A percentile compares a stretch with the other conserved stretches of the same genome.
phyloP scores from a whole-genome alignment of 83 land plant genomes.

The Picea abies region DNA sequence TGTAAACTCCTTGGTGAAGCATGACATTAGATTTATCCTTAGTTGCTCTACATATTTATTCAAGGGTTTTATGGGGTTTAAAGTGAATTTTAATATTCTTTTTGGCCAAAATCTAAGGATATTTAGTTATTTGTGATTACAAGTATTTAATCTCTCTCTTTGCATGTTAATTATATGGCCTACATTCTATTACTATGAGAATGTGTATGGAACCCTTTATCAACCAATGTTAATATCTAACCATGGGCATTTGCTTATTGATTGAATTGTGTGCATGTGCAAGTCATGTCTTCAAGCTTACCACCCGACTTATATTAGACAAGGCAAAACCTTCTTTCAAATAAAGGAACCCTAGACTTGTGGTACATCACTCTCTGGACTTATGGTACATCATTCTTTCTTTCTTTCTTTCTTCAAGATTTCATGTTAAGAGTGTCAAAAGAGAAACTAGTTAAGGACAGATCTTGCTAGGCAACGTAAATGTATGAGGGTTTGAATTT shows the following conservation, averaged over 20 bases:
- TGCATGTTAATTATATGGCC: not conserved
- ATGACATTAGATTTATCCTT: too few relatives aligned
- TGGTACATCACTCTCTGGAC: constrained; percentile 37
- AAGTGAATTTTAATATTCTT: too few relatives aligned
- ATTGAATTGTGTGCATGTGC: not conserved
- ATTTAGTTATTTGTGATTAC: constrained; percentile 76
- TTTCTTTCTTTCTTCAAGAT: not conserved
- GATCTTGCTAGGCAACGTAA: not conserved
- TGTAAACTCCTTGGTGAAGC: too few relatives aligned
- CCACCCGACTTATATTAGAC: constrained; percentile 84
- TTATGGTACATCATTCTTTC: not conserved
- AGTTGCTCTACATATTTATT: too few relatives aligned
- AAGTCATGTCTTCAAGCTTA: constrained; percentile 96
- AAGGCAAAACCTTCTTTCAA: constrained; percentile 79
- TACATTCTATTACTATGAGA: too few relatives aligned
- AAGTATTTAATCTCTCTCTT: constrained; percentile 37
- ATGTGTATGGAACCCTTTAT: too few relatives aligned
- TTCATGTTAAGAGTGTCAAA: not conserved
- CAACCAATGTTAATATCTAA: too few relatives aligned
- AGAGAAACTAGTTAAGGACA: too few relatives aligned
- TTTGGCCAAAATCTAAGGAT: too few relatives aligned
- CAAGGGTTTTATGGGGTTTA: too few relatives aligned
- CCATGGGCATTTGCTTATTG: too few relatives aligned
- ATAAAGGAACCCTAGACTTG: constrained; percentile 83
- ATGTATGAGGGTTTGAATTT: not conserved